Conservation (phyloP, 208 protist species). For the Trypanosoma brucei region DNA sequence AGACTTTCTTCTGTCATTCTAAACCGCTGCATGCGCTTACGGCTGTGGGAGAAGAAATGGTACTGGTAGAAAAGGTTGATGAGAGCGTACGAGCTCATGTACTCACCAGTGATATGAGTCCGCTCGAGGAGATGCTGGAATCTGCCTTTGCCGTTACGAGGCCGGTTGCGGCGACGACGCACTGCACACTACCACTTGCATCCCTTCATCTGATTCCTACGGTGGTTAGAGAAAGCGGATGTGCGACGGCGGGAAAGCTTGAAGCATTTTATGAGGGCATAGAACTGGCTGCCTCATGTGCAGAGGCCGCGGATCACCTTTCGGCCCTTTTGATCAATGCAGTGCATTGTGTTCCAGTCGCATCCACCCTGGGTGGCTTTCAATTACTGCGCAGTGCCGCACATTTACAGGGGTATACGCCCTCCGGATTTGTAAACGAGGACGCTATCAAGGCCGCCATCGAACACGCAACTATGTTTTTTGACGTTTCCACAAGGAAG, state of each 20-base stretch:
- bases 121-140: constrained; percentile 16
- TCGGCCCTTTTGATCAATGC: constrained; percentile 27
- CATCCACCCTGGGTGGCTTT: constrained; percentile 24
- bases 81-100: constrained; percentile 19
- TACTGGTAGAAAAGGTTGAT: constrained; percentile 16
- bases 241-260: background rate
- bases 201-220: constrained; percentile 22
- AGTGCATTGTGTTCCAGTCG: constrained; percentile 19
- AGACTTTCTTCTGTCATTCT: constrained; percentile 25
- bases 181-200: constrained; percentile 6
- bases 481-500: constrained; percentile 7
- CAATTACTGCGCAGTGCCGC: constrained; percentile 55
- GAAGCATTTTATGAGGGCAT: constrained; percentile 31
- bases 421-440: constrained; percentile 29
- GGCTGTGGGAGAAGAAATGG: constrained; percentile 16
- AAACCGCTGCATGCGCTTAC: constrained; percentile 13
- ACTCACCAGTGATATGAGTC: constrained; percentile 17
- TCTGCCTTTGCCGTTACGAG: constrained; percentile 19
- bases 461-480: constrained; percentile 14
- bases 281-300: constrained; percentile 26
- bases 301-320: constrained; percentile 26
- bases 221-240: constrained; percentile 2
- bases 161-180: constrained; percentile 5
- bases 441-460: constrained; percentile 22
- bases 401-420: constrained; percentile 45